phyloP scores from a whole-genome alignment of 306 rosid species.

The Sechiopsis laciniata region DNA sequence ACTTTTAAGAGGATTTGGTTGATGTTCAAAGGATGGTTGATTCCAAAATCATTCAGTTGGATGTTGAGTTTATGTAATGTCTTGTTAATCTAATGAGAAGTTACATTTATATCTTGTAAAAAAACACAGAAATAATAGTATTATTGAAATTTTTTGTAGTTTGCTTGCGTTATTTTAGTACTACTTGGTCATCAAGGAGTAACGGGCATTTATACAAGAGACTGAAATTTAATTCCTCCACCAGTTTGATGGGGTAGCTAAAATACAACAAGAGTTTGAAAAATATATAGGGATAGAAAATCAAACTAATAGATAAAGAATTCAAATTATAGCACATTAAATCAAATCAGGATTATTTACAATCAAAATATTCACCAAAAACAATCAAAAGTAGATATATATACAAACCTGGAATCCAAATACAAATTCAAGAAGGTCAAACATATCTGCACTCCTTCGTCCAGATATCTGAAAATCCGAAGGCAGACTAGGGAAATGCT shows the following conservation, averaged over 20 bases:
- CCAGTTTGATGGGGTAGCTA: slow-evolving; percentile 11
- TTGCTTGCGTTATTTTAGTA: neutral
- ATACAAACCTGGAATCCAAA: slow-evolving; percentile 90
- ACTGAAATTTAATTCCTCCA: slow-evolving; percentile 2
- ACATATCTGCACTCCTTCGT: slow-evolving; percentile 77
- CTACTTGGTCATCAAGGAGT: neutral
- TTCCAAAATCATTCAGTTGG: neutral
- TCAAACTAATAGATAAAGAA: neutral
- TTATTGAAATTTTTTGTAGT: neutral
- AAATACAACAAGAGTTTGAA: slow-evolving; percentile 13
- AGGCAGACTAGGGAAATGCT: slow-evolving; percentile 78
- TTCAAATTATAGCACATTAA: neutral
- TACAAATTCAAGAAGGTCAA: slow-evolving; percentile 78
- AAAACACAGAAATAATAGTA: neutral
- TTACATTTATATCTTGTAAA: neutral
- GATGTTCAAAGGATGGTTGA: neutral
- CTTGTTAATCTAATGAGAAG: neutral
- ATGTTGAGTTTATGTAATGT: neutral
- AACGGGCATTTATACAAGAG: neutral
- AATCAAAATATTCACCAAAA: neutral
- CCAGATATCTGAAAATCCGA: slow-evolving; percentile 55
- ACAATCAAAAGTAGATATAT: neutral
- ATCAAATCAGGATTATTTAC: neutral
- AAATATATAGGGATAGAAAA: neutral
- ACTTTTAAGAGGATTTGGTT: neutral